Evolutionary conservation across 2,329 filamentous ascomycete species (phyloP), one percentile per base, ranked within the genome.

Genomic region (Albophoma yamanashiensis): DNA sequence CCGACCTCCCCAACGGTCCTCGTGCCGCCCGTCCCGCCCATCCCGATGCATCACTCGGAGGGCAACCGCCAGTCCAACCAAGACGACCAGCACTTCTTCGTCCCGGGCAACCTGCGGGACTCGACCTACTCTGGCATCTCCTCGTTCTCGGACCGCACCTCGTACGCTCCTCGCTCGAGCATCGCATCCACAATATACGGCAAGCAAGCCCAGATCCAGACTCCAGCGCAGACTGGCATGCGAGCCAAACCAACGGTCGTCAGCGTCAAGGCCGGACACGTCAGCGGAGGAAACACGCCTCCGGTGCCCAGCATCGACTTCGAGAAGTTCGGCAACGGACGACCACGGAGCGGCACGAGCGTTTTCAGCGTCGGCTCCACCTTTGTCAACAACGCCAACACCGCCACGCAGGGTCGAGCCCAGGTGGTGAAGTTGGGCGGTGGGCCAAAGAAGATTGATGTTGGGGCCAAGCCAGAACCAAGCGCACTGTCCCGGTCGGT

Each of bases 171-270:
- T 40, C 81, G 86, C 60, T 86, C 83, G 56, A 92, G 89, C 69
- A 89, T 97, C 64, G 92, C 92, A 4, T 96, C 92, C 1, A 97
- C 93, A 25, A 91, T 96, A 58, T 97, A 97, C 71, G 89, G 91
- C 65, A 93, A 92, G 76, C 91, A 95, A 68, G 92, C 91, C 20
- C 86, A 96, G 58, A 85, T 96, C 43, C 66, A 92, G 80, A 70
- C 89, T 79, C 88, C 92, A 0, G 91, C 92, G 0, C 91, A 94
- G 69, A 94, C 92, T 58, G 89, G 91, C 61, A 89, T 93, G 70
- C 86, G 92, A 62, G 89, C 89, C 64, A 95, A 94, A 75, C 91
- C 94, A 12, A 92, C 91, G 42, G 88, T 97, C 70, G 92, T 99
- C 71, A 96, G 91, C 68, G 92, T 99, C 65, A 94, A 91, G 74